Percentiles rank a stretch among this genome's conserved stretches.
phyloP scores from a whole-genome alignment of 306 rosid species.

The Fragaria iinumae region DNA sequence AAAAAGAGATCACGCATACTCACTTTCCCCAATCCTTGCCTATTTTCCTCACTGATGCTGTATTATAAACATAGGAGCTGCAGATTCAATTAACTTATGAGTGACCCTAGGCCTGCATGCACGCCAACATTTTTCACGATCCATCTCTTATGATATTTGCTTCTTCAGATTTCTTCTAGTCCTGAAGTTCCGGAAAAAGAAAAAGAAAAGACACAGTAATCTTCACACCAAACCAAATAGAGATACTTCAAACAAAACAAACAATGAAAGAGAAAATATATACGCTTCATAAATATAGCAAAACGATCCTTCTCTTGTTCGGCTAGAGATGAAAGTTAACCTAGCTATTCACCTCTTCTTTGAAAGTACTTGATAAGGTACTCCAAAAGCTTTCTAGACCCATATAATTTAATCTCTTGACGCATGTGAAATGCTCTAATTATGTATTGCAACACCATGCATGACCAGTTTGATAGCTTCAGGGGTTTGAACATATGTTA shows the following conservation, averaged over 20 bases:
- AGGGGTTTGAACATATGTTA: too few relatives aligned
- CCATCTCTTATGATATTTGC: not conserved
- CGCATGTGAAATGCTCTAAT: too few relatives aligned
- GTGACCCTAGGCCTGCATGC: not conserved
- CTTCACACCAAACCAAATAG: not conserved
- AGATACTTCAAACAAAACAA: not conserved
- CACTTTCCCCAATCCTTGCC: slow-evolving; percentile 30
- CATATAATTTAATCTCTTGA: too few relatives aligned
- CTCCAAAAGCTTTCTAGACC: too few relatives aligned
- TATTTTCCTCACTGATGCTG: slow-evolving; percentile 17
- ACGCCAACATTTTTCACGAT: slow-evolving; percentile 23
- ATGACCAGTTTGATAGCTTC: too few relatives aligned
- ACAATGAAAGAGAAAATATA: not conserved
- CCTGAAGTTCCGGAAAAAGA: not conserved
- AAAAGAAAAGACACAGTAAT: not conserved
- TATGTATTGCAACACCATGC: too few relatives aligned
- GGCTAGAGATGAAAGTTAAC: not conserved
- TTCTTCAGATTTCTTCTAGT: not conserved
- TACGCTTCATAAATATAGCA: not conserved
- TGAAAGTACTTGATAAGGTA: too few relatives aligned
- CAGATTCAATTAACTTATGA: not conserved
- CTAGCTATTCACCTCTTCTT: not conserved
- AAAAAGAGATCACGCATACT: slow-evolving; percentile 11
- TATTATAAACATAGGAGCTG: not conserved
- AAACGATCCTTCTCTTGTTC: not conserved